Percentiles rank a stretch among this genome's conserved stretches.
Conservation (phyloP, 352 stramenopile species). For the Globisporangium solare region DNA sequence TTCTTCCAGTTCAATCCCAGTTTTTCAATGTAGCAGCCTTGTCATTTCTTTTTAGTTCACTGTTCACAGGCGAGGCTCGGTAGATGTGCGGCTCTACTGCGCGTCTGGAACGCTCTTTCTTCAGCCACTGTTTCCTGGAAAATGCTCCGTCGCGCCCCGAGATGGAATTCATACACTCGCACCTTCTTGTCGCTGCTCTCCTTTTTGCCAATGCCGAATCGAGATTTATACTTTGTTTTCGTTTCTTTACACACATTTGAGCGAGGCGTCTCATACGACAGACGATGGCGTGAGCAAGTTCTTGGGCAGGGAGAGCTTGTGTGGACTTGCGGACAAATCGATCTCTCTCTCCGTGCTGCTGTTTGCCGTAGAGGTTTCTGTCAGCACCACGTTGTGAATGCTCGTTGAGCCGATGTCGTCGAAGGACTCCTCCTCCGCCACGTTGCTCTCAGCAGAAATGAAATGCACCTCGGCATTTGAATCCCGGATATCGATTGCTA, state of each 20-base stretch:
- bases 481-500: conserved; percentile 35
- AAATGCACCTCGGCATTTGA: conserved; percentile 18
- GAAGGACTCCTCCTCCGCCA: conserved; percentile 18
- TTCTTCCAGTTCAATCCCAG: conserved; percentile 7
- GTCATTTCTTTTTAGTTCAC: neutral
- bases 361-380: conserved; percentile 12
- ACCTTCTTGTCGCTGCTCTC: no score
- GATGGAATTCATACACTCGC: no score
- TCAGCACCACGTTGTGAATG: conserved; percentile 52
- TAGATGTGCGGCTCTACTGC: no score
- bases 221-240: neutral
- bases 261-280: conserved; percentile 34
- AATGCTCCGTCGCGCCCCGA: no score
- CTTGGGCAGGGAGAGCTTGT: conserved; percentile 42
- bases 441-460: conserved; percentile 1
- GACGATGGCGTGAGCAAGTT: conserved; percentile 48
- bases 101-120: no score
- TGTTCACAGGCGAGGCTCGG: no score
- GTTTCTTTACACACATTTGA: neutral
- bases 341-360: conserved; percentile 20
- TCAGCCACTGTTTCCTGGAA: no score
- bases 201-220: no score
- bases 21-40: neutral
- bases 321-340: conserved; percentile 27
- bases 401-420: conserved; percentile 33